Conservation (phyloP, 1,284 basidiomycete genomes). For the Trichosporon faecale region DNA sequence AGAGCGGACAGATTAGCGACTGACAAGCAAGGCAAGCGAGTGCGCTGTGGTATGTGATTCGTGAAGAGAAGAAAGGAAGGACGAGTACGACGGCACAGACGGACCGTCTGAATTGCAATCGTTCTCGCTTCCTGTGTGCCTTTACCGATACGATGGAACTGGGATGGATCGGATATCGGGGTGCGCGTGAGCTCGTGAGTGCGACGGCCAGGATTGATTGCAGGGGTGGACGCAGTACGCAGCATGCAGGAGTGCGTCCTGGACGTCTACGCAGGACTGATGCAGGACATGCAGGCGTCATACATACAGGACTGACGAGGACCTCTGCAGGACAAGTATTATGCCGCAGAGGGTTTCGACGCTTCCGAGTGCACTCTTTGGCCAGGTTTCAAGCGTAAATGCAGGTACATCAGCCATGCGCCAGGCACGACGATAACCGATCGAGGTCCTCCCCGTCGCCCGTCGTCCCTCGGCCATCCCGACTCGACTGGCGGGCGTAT, state of each 20-base stretch:
- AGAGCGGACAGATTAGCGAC: background rate
- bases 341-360: background rate
- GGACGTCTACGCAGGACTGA: too few species aligned
- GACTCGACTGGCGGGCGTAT: too few species aligned
- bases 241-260: too few species aligned
- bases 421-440: background rate
- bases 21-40: too few species aligned
- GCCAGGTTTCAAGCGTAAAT: background rate
- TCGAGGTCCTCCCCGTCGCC: background rate
- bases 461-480: background rate
- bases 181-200: background rate
- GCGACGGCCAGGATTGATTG: background rate
- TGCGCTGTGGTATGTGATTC: background rate
- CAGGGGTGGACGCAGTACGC: background rate
- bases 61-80: background rate
- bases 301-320: too few species aligned
- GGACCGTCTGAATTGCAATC: background rate
- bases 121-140: background rate
- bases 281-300: too few species aligned
- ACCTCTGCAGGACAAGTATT: too few species aligned
- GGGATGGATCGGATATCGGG: background rate
- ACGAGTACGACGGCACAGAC: background rate
- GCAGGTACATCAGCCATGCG: too few species aligned
- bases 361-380: background rate
- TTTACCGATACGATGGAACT: background rate